Conservation (phyloP, 2,329 filamentous ascomycete species). For the Diaporthe aspalathi region DNA sequence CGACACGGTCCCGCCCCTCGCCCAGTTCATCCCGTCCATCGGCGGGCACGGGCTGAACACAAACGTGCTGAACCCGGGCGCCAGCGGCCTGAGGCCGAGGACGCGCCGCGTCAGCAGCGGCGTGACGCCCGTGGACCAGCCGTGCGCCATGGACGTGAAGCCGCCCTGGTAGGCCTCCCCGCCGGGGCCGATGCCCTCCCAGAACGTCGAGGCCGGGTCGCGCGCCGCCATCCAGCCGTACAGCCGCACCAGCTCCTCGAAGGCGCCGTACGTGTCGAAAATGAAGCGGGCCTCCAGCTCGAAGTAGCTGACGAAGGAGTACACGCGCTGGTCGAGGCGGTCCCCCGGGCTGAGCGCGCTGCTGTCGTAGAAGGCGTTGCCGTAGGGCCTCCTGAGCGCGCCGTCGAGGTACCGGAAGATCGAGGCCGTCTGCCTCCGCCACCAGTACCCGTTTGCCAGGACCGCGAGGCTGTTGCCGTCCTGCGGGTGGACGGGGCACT, state of each 20-base stretch:
- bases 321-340: conserved; percentile 58
- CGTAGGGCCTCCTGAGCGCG: conserved; percentile 53
- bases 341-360: conserved; percentile 48
- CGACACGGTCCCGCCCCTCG: conserved; percentile 56
- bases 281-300: conserved; percentile 62
- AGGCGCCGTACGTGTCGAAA: conserved; percentile 46
- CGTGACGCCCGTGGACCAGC: conserved; percentile 63
- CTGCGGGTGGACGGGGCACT: conserved; percentile 57
- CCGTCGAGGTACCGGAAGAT: conserved; percentile 55
- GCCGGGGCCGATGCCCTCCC: conserved; percentile 61
- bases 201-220: conserved; percentile 60
- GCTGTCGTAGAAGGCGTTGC: conserved; percentile 65
- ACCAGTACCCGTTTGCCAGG: conserved; percentile 50
- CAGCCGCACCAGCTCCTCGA: conserved; percentile 58
- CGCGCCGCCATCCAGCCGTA: conserved; percentile 62
- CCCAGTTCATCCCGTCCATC: conserved; percentile 52
- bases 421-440: conserved; percentile 43
- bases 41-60: conserved; percentile 50
- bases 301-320: conserved; percentile 65
- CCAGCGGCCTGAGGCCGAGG: conserved; percentile 57
- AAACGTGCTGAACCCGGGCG: conserved; percentile 57
- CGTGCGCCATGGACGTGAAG: conserved; percentile 62
- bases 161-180: conserved; percentile 57
- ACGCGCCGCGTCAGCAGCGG: conserved; percentile 59
- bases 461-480: conserved; percentile 63